Conservation (phyloP, 2,329 filamentous ascomycete species). For the Tolypocladium pustulatum region DNA sequence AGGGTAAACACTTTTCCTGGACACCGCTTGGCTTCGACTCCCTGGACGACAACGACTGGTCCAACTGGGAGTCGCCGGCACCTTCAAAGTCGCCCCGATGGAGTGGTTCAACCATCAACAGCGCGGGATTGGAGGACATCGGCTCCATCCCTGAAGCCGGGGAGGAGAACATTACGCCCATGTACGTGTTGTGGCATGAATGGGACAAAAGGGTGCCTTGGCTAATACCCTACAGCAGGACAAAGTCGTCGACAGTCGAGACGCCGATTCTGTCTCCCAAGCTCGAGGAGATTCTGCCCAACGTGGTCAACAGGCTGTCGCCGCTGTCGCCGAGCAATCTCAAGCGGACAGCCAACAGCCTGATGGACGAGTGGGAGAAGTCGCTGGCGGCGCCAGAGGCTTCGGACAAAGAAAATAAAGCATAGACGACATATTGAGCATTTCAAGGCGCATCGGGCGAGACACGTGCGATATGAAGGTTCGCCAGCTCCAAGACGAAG, state of each 20-base stretch:
- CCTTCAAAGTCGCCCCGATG: conserved; percentile 49
- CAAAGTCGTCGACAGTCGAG: conserved; percentile 19
- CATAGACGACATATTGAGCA: conserved; percentile 7
- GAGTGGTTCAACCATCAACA: conserved; percentile 50
- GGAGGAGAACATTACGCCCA: conserved; percentile 33
- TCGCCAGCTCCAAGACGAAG: background rate
- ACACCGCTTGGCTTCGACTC: conserved; percentile 46
- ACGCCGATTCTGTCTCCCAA: conserved; percentile 24
- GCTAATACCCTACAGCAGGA: conserved; percentile 14
- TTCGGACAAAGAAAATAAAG: conserved; percentile 22
- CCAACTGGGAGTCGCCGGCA: conserved; percentile 50
- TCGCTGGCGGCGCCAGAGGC: conserved; percentile 20
- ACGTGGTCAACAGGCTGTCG: conserved; percentile 59
- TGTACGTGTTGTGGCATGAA: conserved; percentile 29
- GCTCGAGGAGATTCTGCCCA: conserved; percentile 52
- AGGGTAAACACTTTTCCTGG: conserved; percentile 48
- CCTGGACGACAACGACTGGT: conserved; percentile 53
- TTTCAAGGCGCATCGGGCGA: background rate
- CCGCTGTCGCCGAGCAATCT: conserved; percentile 66
- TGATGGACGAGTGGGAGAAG: conserved; percentile 90
- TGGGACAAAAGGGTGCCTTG: background rate
- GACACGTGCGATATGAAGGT: background rate
- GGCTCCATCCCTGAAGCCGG: conserved; percentile 34
- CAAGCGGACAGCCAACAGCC: conserved; percentile 69
- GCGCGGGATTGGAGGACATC: conserved; percentile 29